These are phyloP conservation scores for Allomyces macrogynus DNA, from an alignment of 192 early-diverging fungal genomes.

Conservation along the genomic window DNA sequence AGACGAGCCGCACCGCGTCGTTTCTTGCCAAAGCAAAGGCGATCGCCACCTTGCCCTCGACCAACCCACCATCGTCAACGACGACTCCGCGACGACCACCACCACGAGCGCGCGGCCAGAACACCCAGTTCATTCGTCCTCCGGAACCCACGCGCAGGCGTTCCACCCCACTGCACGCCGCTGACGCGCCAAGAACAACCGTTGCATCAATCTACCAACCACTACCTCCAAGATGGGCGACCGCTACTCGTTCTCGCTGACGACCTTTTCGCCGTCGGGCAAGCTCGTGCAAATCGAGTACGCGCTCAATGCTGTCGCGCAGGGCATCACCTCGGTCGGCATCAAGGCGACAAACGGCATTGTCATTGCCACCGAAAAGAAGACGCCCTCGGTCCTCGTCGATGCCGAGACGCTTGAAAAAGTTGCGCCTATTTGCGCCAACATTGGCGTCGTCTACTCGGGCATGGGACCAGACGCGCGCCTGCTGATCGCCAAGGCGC, in stretches of 20 bases:
- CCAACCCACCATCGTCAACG: too few relatives aligned
- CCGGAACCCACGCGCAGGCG: too few relatives aligned
- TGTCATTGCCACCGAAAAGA: constrained; percentile 97
- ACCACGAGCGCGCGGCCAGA: too few relatives aligned
- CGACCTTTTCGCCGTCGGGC: constrained; percentile 96
- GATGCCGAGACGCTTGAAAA: constrained; percentile 85
- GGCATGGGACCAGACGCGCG: constrained; percentile 98
- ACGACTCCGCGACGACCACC: too few relatives aligned
- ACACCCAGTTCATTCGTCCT: too few relatives aligned
- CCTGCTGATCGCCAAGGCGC: constrained; percentile 79
- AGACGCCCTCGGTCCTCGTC: constrained; percentile 73
- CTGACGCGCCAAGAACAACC: neutral
- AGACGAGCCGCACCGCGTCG: too few relatives aligned
- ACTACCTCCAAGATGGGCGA: constrained; percentile 25
- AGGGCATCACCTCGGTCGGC: constrained; percentile 78
- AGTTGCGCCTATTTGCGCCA: constrained; percentile 68
- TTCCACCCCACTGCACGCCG: too few relatives aligned
- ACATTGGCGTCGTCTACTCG: constrained; percentile 96
- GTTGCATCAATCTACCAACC: neutral
- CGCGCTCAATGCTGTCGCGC: constrained; percentile 76
- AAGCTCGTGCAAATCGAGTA: constrained; percentile 99
- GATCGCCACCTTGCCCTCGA: too few relatives aligned
- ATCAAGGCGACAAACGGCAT: constrained; percentile 95
- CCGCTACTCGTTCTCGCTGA: constrained; percentile 91
- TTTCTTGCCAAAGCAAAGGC: too few relatives aligned